These are phyloP conservation scores for Rheum nobile DNA, from an alignment of 148 eudicot species.

Conservation along the genomic window DNA sequence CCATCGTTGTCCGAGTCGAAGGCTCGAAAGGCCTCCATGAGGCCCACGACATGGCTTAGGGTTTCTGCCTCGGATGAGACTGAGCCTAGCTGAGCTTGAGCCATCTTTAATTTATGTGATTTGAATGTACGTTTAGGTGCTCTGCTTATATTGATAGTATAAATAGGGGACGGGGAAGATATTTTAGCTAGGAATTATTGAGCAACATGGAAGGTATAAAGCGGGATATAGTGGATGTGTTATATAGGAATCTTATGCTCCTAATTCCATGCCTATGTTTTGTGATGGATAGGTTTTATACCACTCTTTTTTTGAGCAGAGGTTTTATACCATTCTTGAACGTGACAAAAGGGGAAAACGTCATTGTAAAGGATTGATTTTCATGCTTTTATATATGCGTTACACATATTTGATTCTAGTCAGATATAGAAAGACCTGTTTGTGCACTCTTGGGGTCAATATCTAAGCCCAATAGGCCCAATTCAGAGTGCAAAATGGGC, in stretches of 20 bases:
- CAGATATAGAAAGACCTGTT: too few species aligned
- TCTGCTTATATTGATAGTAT: neutral
- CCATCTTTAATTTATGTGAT: neutral
- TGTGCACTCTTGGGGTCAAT: too few species aligned
- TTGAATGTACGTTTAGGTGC: neutral
- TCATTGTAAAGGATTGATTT: too few species aligned
- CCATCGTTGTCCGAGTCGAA: conserved; percentile 35
- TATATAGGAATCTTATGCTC: neutral
- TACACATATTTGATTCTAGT: too few species aligned
- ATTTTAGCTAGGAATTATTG: neutral
- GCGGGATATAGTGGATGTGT: neutral
- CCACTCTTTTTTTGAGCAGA: too few species aligned
- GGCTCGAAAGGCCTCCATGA: conserved; percentile 31
- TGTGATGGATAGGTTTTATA: neutral
- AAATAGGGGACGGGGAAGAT: neutral
- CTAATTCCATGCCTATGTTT: neutral
- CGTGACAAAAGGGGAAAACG: neutral
- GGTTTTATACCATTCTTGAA: neutral
- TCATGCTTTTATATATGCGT: too few species aligned
- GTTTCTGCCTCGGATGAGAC: conserved; percentile 21
- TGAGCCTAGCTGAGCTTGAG: neutral
- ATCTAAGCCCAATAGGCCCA: too few species aligned
- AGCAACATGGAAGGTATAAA: neutral
- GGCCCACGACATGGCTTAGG: conserved; percentile 24
- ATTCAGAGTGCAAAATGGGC: too few species aligned